Conservation (phyloP, 2,329 filamentous ascomycete genomes). For the Nannizziopsis barbatae region DNA sequence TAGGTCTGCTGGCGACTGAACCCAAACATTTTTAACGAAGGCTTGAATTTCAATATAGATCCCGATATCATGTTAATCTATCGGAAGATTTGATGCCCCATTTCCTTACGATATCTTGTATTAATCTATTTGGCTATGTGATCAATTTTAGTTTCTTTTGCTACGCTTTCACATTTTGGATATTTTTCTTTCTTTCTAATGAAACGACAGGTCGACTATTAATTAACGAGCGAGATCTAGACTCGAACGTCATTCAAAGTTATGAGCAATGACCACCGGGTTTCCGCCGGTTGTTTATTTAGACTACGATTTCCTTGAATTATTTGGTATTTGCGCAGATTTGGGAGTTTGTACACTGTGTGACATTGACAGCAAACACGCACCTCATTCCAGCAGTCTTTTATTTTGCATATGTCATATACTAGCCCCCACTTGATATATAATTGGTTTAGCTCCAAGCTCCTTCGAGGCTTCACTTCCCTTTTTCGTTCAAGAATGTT, state of each 20-base stretch:
- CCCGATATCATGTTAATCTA: constrained; percentile 5
- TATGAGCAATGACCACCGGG: background rate
- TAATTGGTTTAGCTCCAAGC: background rate
- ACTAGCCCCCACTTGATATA: constrained; percentile 2
- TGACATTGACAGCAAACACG: constrained; percentile 8
- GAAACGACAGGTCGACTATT: constrained; percentile 1
- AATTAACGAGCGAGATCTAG: background rate
- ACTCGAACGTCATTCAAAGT: background rate
- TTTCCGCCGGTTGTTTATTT: background rate
- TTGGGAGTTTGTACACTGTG: constrained; percentile 1
- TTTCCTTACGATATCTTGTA: constrained; percentile 8
- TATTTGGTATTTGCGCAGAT: constrained; percentile 6
- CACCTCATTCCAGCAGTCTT: background rate
- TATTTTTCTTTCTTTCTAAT: constrained; percentile 1
- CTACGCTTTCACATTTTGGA: background rate
- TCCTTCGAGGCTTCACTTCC: background rate
- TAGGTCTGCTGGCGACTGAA: background rate
- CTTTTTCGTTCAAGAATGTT: no score
- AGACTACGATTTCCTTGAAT: background rate
- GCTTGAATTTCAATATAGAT: background rate
- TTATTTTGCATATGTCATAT: background rate
- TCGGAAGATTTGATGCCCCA: constrained; percentile 1
- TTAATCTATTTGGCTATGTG: constrained; percentile 9
- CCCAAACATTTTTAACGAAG: background rate
- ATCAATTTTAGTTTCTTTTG: background rate